Conservation (phyloP, 2,329 filamentous ascomycete species). For the Grosmannia serpens region DNA sequence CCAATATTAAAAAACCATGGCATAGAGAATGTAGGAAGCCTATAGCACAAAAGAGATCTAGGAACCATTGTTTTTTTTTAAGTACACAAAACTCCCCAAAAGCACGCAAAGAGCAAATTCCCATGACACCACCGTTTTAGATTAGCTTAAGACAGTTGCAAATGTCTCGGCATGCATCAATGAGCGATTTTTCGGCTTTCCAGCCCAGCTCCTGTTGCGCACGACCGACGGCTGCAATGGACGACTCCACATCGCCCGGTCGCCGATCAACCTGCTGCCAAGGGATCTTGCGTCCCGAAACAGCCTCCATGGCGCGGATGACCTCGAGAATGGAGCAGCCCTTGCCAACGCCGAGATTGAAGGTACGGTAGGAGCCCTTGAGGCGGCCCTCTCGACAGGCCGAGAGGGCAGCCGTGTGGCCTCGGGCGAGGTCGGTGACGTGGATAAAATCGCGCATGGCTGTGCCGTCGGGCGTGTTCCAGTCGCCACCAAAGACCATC, state of each 20-base stretch:
- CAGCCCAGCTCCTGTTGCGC: constrained; percentile 31
- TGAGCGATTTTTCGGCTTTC: constrained; percentile 10
- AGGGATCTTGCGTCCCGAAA: constrained; percentile 24
- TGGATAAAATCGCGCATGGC: constrained; percentile 59
- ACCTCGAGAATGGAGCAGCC: constrained; percentile 34
- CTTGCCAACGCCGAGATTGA: constrained; percentile 34
- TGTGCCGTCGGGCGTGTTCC: constrained; percentile 53
- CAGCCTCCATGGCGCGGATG: constrained; percentile 26
- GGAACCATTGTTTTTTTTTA: neutral
- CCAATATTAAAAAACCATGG: neutral
- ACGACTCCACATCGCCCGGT: constrained; percentile 30
- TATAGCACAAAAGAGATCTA: neutral
- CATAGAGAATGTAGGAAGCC: neutral
- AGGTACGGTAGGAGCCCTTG: constrained; percentile 27
- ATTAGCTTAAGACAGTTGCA: neutral
- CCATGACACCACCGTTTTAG: neutral
- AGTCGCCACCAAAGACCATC: constrained; percentile 54
- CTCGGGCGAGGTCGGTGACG: constrained; percentile 51
- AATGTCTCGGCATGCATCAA: constrained; percentile 3
- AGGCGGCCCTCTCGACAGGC: constrained; percentile 24
- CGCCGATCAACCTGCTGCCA: constrained; percentile 25
- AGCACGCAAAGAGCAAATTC: neutral
- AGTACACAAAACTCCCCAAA: neutral
- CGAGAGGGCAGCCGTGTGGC: constrained; percentile 38
- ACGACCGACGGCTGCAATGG: constrained; percentile 28